Conservation (phyloP, 768 basidiomycete species). For the Chalciporus chontae region DNA sequence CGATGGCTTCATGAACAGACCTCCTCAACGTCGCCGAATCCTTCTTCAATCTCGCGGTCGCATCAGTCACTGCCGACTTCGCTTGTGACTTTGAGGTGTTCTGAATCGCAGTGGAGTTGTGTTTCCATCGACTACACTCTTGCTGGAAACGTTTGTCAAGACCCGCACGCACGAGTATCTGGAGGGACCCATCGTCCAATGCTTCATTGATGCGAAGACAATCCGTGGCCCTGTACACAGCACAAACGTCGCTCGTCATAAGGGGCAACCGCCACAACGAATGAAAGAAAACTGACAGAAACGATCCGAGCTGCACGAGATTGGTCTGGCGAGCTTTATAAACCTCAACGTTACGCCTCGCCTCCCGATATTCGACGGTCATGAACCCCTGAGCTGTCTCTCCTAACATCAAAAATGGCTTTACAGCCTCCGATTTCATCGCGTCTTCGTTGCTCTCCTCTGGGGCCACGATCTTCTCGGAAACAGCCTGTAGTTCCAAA, state of each 20-base stretch:
- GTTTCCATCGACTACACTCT: constrained; percentile 25
- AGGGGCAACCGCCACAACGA: accelerated
- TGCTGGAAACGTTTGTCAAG: constrained; percentile 25
- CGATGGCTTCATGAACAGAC: constrained; percentile 14
- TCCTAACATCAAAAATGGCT: constrained; percentile 31
- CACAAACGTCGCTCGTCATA: background rate
- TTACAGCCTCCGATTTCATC: background rate
- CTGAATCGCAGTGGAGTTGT: constrained; percentile 3
- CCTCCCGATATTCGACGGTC: constrained; percentile 25
- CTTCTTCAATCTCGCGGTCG: constrained; percentile 1
- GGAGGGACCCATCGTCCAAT: constrained; percentile 25
- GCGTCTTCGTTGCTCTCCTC: constrained; percentile 8
- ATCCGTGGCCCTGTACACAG: constrained; percentile 18
- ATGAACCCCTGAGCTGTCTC: constrained; percentile 42
- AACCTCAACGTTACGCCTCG: background rate
- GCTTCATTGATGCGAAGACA: constrained; percentile 22
- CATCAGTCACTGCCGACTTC: background rate
- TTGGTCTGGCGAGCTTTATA: background rate
- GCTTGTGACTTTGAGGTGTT: background rate
- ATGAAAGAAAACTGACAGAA: constrained; percentile 17
- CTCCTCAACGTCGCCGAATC: constrained; percentile 8
- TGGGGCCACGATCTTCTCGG: constrained; percentile 11
- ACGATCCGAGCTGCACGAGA: constrained; percentile 9
- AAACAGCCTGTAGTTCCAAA: constrained; percentile 5
- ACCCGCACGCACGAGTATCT: constrained; percentile 28